These are phyloP conservation scores for Calonectria pseudoreteaudii DNA, from an alignment of 2,329 filamentous ascomycete species.

Conservation along the genomic window DNA sequence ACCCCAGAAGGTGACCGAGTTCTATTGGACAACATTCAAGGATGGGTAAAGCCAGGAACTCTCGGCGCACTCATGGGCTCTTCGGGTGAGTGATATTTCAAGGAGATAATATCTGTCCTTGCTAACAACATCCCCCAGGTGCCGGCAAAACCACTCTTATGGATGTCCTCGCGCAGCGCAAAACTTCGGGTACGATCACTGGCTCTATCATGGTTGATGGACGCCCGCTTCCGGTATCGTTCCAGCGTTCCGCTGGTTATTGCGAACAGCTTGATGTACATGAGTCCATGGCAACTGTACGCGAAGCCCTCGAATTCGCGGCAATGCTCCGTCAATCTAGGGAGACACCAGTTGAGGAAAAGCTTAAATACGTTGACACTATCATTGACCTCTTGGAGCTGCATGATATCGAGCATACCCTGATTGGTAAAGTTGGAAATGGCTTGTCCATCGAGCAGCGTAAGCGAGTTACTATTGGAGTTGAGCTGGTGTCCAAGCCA, in stretches of 20 bases:
- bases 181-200: not conserved
- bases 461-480: constrained; percentile 69
- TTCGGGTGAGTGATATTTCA: not conserved
- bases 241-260: not conserved
- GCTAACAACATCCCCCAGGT: not conserved
- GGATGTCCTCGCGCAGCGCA: not conserved
- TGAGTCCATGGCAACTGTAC: not conserved
- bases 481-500: constrained; percentile 71
- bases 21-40: not conserved
- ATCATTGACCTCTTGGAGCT: constrained; percentile 75
- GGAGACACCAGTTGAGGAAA: constrained; percentile 69
- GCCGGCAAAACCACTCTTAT: not conserved
- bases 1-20: not conserved
- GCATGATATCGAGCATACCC: constrained; percentile 57
- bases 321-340: not conserved
- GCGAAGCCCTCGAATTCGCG: not conserved
- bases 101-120: too few species aligned
- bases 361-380: constrained; percentile 80
- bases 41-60: not conserved
- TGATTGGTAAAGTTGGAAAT: constrained; percentile 63
- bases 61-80: not conserved
- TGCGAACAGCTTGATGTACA: not conserved
- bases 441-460: constrained; percentile 65
- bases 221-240: not conserved
- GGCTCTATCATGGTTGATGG: not conserved